Evolutionary conservation across 129 eudicot genomes (phyloP), one percentile per base, ranked within the genome.

Genomic region (Chrysanthemum seticuspe): DNA sequence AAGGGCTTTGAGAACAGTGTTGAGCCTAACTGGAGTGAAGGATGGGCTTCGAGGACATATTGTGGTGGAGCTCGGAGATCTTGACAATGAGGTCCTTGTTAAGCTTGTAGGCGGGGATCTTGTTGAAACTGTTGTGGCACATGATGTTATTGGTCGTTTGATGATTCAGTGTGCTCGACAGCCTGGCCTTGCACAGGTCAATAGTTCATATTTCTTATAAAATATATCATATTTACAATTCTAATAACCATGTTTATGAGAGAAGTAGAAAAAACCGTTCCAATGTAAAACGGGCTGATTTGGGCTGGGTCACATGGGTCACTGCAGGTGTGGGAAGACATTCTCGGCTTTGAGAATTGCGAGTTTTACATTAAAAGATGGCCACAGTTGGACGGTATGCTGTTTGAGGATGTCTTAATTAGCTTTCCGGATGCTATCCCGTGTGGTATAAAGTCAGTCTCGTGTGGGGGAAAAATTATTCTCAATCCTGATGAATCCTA

Each of bases 151-250:
- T 72, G 97, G 97, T 56, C 88, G 97, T 13, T 72, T 90, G 71
- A 90, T 90, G 97, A 90, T 90, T 69, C 97, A 87, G 59, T 90
- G 97, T 83, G 97, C 97, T 80, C 86, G 95, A 40, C 97, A 90
- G 82, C 97, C 97, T 40, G 97, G 97, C 45, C 97, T 90, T 80
- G 97, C 97, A 8, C 97, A 90, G 91, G 97, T 90, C 65, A 85
- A 25, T 19, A 66, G 29, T 48, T 58, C n/a, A 14, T 60, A 1
- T 47, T 76, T 40, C 29, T 45, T 27, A 27, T 70, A 74, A 45
- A 27, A 56, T 52, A 49, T 65, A 53, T 4, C 16, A 19, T 23
- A 48, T 73, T n/a, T 59, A 16, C 13, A 25, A 18, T 68, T 36
- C 18, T 76, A 36, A 13, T 34, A 36, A 51, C 36, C 7, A 50